Evolutionary conservation across 352 stramenopile genomes (phyloP), one percentile per base, ranked within the genome.

Genomic region (Thraustochytrium striatum): DNA sequence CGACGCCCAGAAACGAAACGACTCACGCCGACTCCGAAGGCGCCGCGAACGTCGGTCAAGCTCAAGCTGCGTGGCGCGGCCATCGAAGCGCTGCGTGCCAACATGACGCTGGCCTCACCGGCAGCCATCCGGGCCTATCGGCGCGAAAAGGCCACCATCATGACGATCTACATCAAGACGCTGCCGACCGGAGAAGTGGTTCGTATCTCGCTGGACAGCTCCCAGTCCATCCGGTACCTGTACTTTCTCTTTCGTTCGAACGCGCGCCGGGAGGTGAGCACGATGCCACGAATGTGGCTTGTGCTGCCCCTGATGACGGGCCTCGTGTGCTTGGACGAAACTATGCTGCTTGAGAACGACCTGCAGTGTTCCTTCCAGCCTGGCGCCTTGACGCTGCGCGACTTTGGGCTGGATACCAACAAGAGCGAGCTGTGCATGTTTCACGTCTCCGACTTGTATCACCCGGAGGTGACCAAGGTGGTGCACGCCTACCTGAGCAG

Each of bases 221-320:
- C 21, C 19, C 25, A 43, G 0, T 61, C 65, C 16, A 38, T 75
- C 2, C 65, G 52, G 1, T 39, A 75, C 32, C 39, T 75, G 47
- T 75, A 75, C 41, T 75, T 75, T 70, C 13, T 61, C 21, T 75
- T 61, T 25, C 39, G 65, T 7, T 39, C 65, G 16, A 75, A 75
- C 30, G 65, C 39, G 25, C 44, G 52, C 8, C 25, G 44, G 9
- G 44, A 58, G 3, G 65, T 75, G 30, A 43, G 30, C 7, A 7
- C 5, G 2, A 19, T 61, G 44, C 44, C 65, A 13, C 2, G 50
- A 0, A 47, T 75, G 9, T 75, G 65, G 65, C 7, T 75, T 28
- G 11, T 75, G 11, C 28, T 75, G 32, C 65, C 65, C 9, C 28
- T 61, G 9, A 25, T 75, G 65, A 3, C 19, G 19, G 65, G 65